phyloP scores from a whole-genome alignment of 805 yeast species.

The Schwanniomyces occidentalis region DNA sequence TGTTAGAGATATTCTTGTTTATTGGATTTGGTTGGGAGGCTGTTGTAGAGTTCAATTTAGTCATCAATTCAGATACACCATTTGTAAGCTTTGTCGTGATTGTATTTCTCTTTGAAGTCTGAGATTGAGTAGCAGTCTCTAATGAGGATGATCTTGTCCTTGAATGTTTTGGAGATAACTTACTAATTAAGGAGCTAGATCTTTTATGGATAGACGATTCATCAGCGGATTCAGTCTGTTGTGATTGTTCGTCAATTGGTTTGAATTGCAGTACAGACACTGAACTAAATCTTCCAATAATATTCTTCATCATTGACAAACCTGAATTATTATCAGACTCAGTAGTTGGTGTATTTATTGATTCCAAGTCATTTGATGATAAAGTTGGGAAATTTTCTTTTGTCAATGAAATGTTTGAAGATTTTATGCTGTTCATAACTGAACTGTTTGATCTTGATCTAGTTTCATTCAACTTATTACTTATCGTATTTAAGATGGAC shows the following conservation, averaged over 20 bases:
- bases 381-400: constrained; percentile 31
- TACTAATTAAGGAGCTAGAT: constrained; percentile 27
- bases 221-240: constrained; percentile 4
- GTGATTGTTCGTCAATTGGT: constrained; percentile 12
- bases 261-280: constrained; percentile 27
- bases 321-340: constrained; percentile 20
- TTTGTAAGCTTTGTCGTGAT: constrained; percentile 39
- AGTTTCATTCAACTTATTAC: constrained; percentile 31
- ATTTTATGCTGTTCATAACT: constrained; percentile 19
- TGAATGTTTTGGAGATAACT: constrained; percentile 35
- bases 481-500: constrained; percentile 38
- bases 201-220: constrained; percentile 7
- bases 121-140: constrained; percentile 15
- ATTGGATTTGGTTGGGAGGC: constrained; percentile 2
- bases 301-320: constrained; percentile 32
- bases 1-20: constrained; percentile 22
- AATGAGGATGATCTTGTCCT: constrained; percentile 41
- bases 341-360: constrained; percentile 14
- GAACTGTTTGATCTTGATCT: constrained; percentile 34
- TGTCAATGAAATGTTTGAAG: constrained; percentile 11
- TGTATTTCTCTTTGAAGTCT: constrained; percentile 27
- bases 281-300: constrained; percentile 35
- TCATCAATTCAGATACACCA: constrained; percentile 46
- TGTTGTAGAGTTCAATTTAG: constrained; percentile 28
- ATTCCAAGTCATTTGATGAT: constrained; percentile 7